These are phyloP conservation scores for Aurinia saxatilis DNA, from an alignment of 345 rosid genomes.

Conservation along the genomic window DNA sequence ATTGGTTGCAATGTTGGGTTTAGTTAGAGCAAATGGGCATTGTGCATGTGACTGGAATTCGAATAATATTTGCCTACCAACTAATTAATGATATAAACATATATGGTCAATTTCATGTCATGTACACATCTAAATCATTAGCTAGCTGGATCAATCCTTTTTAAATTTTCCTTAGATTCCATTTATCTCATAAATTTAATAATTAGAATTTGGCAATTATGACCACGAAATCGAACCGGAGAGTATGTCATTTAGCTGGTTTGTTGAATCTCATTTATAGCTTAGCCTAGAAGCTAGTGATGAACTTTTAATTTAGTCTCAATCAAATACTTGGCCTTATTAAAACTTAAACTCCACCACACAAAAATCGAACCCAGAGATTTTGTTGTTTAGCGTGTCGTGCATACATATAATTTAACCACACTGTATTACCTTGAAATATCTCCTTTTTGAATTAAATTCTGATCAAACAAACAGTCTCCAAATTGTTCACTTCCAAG, in stretches of 20 bases:
- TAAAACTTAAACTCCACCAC: no score
- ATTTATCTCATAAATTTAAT: neutral
- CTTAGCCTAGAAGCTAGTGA: neutral
- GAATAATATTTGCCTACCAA: constrained; percentile 2
- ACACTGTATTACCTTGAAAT: neutral
- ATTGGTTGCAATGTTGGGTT: constrained; percentile 14
- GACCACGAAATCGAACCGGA: neutral
- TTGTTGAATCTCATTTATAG: neutral
- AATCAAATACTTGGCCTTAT: no score
- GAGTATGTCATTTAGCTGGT: neutral
- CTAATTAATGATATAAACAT: neutral
- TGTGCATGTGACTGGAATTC: constrained; percentile 13
- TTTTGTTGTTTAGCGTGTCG: neutral
- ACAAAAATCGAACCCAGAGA: no score
- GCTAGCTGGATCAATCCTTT: neutral
- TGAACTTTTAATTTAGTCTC: neutral
- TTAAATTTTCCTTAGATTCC: neutral
- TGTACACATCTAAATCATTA: neutral
- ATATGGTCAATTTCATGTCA: neutral
- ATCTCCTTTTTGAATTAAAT: constrained; percentile 1
- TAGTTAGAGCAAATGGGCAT: neutral
- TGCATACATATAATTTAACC: neutral
- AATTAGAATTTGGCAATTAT: neutral
- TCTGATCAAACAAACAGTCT: neutral
- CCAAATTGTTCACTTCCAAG: constrained; percentile 4